These are phyloP conservation scores for Theobroma cacao DNA, from an alignment of 345 rosid species.

Conservation along the genomic window DNA sequence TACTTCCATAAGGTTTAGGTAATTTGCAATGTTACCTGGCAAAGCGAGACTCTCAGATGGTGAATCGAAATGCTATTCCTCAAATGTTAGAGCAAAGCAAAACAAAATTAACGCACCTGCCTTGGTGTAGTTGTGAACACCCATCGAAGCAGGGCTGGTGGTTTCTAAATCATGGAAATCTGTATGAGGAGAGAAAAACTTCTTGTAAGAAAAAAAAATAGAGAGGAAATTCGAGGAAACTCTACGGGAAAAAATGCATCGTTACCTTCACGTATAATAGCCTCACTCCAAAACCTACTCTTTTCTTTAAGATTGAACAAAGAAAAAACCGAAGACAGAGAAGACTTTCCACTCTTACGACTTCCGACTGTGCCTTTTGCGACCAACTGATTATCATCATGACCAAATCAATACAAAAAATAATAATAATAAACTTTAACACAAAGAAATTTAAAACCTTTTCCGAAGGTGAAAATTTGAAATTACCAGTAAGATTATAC, in stretches of 20 bases:
- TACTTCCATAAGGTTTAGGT: constrained; percentile 82
- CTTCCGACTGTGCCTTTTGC: constrained; percentile 32
- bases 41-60: neutral
- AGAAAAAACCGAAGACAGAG: constrained; percentile 60
- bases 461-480: neutral
- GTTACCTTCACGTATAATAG: constrained; percentile 68
- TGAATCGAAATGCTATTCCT: neutral
- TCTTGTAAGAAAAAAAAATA: neutral
- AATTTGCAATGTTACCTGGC: constrained; percentile 78
- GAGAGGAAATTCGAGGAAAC: neutral
- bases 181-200: constrained; percentile 14
- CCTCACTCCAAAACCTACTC: constrained; percentile 93
- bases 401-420: constrained; percentile 12
- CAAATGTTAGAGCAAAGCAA: neutral
- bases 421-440: neutral
- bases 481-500: constrained; percentile 4
- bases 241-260: neutral
- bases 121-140: constrained; percentile 67
- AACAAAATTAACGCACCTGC: constrained; percentile 40
- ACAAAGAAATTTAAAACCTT: neutral
- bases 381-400: constrained; percentile 32
- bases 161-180: constrained; percentile 77
- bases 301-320: constrained; percentile 83
- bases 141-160: constrained; percentile 45
- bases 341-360: constrained; percentile 40